A percentile compares a stretch with the other conserved stretches of the same genome.
phyloP scores from a whole-genome alignment of 2,329 filamentous ascomycete species.

The Penicillium sp. region DNA sequence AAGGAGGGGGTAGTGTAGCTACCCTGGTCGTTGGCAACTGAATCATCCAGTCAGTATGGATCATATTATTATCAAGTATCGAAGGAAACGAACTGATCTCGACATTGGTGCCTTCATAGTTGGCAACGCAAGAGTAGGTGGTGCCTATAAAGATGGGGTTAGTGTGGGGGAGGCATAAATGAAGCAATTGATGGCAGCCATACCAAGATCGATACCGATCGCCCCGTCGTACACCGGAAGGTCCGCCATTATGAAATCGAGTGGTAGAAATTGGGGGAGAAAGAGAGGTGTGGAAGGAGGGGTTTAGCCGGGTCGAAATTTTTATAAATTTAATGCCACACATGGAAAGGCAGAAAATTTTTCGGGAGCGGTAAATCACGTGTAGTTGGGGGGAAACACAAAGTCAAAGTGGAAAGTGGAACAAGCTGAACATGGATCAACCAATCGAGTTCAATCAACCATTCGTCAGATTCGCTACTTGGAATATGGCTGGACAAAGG shows the following conservation, averaged over 20 bases:
- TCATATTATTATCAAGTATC: neutral
- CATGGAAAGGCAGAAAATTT: constrained; percentile 22
- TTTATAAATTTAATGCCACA: constrained; percentile 26
- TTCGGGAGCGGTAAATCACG: constrained; percentile 24
- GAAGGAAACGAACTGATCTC: constrained; percentile 71
- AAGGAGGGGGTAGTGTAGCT: constrained; percentile 98
- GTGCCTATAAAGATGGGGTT: constrained; percentile 60
- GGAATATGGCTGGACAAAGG: too few species aligned
- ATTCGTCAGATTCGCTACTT: too few species aligned
- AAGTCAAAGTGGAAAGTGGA: too few species aligned
- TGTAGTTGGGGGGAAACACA: constrained; percentile 8
- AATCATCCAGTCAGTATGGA: constrained; percentile 12
- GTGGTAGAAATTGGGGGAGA: constrained; percentile 18
- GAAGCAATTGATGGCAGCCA: constrained; percentile 35
- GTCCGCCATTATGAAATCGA: constrained; percentile 23
- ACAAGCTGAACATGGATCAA: too few species aligned
- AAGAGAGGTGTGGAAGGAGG: constrained; percentile 21
- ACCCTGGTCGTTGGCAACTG: constrained; percentile 98
- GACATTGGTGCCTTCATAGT: constrained; percentile 98
- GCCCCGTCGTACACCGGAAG: constrained; percentile 84
- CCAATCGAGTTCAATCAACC: too few species aligned
- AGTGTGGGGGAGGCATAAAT: constrained; percentile 11
- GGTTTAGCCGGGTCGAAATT: constrained; percentile 22
- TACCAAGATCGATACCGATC: constrained; percentile 99
- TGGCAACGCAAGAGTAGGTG: constrained; percentile 99